Evolutionary conservation across 2,329 filamentous ascomycete genomes (phyloP), one percentile per base, ranked within the genome.

Genomic region (Colletotrichum agaves): DNA sequence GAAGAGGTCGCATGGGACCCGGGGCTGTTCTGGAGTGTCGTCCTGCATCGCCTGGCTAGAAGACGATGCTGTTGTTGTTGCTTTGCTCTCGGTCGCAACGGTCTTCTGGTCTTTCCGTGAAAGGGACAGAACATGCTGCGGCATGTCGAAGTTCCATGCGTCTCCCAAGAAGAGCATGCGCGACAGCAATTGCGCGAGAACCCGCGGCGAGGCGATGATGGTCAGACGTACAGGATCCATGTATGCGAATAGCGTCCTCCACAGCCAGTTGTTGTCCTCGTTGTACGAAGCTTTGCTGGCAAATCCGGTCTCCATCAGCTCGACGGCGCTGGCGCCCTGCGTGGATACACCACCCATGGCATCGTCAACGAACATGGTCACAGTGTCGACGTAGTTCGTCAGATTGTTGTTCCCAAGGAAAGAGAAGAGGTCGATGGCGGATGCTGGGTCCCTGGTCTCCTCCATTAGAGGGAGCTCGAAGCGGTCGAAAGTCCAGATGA

Each of bases 121-220:
- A 1, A 85, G 73, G 0, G 83, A 84, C 6, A 93, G 75, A 44
- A 90, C 83, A 71, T 93, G 90, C 60, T 87, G 85, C 6, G 84
- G 83, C 69, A 88, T 87, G 62, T 88, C 83, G 72, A 92, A 92
- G 23, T 85, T 85, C 88, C 89, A 91, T 5, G 81, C 80, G 73
- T 91, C 87, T 10, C 82, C 81, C 43, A 87, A 80, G 56, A 86
- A 84, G 31, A 91, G 80, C 64, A 81, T 82, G 5, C 85, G 85
- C 17, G 86, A 86, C 4, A 91, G 78, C 55, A 93, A 79, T 0
- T 83, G 83, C 1, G 89, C 88, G 7, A 94, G 81, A 17, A 88
- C 86, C 4, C 84, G 81, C 0, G 90, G 89, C 6, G 90, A 86
- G 0, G 90, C 89, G 52, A 89, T 76, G 61, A 91, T 78, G 7